Evolutionary conservation across 192 early-diverging fungal species (phyloP).

Genomic region (Chytriomyces confervae): DNA sequence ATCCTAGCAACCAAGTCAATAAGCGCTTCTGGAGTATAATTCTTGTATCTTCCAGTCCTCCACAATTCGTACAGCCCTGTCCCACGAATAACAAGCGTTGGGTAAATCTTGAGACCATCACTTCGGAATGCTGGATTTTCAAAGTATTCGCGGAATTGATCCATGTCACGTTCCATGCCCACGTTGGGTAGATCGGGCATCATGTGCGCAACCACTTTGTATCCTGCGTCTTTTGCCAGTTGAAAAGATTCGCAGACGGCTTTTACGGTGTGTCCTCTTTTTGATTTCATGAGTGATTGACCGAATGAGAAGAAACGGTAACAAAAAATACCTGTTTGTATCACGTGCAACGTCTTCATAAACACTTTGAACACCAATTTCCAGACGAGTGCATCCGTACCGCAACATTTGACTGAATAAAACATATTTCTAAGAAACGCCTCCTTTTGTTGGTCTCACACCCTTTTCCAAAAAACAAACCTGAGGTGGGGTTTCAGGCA

Average conservation of each 20-base stretch:
- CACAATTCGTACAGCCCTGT: constrained; percentile 98
- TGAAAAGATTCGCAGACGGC: constrained; percentile 98
- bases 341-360: constrained; percentile 99
- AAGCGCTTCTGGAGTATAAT: constrained; percentile 95
- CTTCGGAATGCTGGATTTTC: constrained; percentile 99
- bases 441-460: not conserved
- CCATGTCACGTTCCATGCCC: constrained; percentile 98
- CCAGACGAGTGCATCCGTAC: constrained; percentile 97
- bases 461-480: not conserved
- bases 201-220: constrained; percentile 99
- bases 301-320: not conserved
- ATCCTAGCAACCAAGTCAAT: constrained; percentile 96
- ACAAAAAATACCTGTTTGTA: constrained; percentile 75
- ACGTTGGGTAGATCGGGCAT: constrained; percentile 99
- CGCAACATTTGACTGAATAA: constrained; percentile 90
- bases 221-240: constrained; percentile 96
- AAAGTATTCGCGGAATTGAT: constrained; percentile 94
- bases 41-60: constrained; percentile 97
- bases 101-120: constrained; percentile 98
- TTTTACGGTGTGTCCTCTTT: constrained; percentile 93
- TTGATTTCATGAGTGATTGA: constrained; percentile 8
- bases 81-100: constrained; percentile 98
- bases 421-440: not conserved
- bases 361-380: constrained; percentile 98
- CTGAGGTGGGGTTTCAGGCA: constrained; percentile 95